A percentile compares a stretch with the other conserved stretches of the same genome.
Evolutionary conservation across 345 rosid genomes (phyloP).

Genomic region (Sonneratia alba): DNA sequence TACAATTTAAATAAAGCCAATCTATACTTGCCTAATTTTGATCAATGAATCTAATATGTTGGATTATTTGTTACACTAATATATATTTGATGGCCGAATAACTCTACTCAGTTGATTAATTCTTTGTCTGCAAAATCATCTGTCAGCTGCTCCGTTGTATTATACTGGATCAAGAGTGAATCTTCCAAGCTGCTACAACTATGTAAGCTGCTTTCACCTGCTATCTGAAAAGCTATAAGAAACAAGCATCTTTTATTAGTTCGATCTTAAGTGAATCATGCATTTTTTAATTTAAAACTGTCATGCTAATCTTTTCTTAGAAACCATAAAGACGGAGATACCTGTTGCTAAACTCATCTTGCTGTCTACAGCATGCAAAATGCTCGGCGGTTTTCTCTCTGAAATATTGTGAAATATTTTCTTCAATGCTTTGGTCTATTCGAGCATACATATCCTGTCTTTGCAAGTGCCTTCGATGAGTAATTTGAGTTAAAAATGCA

Average conservation of each 20-base stretch:
- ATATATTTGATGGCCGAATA: background rate
- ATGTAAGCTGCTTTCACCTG: background rate
- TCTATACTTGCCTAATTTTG: background rate
- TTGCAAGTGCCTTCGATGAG: too few relatives aligned
- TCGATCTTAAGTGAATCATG: background rate
- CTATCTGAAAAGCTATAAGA: background rate
- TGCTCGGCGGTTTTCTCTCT: too few relatives aligned
- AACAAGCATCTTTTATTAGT: background rate
- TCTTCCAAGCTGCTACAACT: constrained; percentile 15
- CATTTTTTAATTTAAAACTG: background rate
- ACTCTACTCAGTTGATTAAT: background rate
- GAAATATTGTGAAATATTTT: too few relatives aligned
- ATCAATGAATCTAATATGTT: background rate
- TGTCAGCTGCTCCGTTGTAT: constrained; percentile 13
- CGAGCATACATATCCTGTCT: too few relatives aligned
- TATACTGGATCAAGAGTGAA: constrained; percentile 18
- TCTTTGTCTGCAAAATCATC: constrained; percentile 1
- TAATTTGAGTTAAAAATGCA: too few relatives aligned
- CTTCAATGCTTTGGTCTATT: too few relatives aligned
- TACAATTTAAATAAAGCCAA: background rate
- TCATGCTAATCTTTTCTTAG: background rate
- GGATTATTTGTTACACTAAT: too few relatives aligned
- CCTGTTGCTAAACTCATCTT: too few relatives aligned
- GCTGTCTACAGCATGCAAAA: too few relatives aligned
- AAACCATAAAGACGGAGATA: background rate